phyloP scores from a whole-genome alignment of 2,329 filamentous ascomycete species.

The Venturia effusa region DNA sequence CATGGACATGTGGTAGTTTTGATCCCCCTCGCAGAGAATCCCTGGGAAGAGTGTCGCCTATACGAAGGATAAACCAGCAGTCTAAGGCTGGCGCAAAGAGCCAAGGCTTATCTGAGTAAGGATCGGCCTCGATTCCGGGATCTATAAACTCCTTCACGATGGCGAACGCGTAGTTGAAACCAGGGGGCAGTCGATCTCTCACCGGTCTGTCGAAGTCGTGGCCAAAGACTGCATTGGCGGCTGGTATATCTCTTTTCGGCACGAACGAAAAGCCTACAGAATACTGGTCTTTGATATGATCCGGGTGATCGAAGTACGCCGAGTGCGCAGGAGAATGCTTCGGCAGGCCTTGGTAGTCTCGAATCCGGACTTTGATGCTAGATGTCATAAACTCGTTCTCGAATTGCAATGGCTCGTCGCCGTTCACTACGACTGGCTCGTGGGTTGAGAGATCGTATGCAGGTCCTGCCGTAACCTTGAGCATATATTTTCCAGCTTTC shows the following conservation, averaged over 20 bases:
- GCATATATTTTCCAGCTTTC: conserved; percentile 47
- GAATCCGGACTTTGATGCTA: conserved; percentile 66
- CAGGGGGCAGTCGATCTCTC: conserved; percentile 71
- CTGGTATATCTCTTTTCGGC: conserved; percentile 55
- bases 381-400: conserved; percentile 52
- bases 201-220: conserved; percentile 94
- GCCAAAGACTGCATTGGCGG: conserved; percentile 71
- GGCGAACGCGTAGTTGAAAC: conserved; percentile 73
- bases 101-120: conserved; percentile 76
- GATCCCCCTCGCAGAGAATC: background rate
- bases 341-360: conserved; percentile 40
- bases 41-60: background rate
- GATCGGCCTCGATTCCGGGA: conserved; percentile 80
- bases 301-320: background rate
- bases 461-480: conserved; percentile 72
- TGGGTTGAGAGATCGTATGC: conserved; percentile 65
- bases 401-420: conserved; percentile 49
- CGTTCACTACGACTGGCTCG: conserved; percentile 56
- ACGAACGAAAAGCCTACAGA: conserved; percentile 70
- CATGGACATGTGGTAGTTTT: background rate
- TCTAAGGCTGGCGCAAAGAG: conserved; percentile 68
- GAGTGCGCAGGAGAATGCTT: background rate
- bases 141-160: conserved; percentile 89
- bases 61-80: conserved; percentile 1
- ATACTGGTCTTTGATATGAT: conserved; percentile 59